phyloP scores from a whole-genome alignment of 176 grass and related monocot genomes.

The Puya raimondii region DNA sequence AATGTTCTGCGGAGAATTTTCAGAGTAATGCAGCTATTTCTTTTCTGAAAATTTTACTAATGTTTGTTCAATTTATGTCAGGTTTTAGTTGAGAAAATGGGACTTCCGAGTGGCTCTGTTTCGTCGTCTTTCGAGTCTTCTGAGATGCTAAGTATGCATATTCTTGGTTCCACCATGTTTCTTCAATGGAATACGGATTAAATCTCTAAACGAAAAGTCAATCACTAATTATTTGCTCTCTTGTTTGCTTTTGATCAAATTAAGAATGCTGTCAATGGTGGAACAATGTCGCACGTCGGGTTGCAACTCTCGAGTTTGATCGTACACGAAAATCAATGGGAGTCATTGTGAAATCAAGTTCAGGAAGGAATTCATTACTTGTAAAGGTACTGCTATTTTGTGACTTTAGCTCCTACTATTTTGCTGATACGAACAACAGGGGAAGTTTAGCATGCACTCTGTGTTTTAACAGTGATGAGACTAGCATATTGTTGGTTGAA shows the following conservation, averaged over 20 bases:
- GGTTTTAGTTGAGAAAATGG: conserved; percentile 41
- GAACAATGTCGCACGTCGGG: conserved; percentile 13
- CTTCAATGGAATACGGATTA: no score
- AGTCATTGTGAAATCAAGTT: conserved; percentile 27
- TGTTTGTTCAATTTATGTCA: neutral
- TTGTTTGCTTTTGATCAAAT: neutral
- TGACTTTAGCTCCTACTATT: neutral
- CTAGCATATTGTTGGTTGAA: no score
- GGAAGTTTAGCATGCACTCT: no score
- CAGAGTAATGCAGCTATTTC: neutral
- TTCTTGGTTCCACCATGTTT: neutral
- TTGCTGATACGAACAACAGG: neutral
- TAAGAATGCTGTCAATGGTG: conserved; percentile 27
- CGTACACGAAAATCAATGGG: conserved; percentile 29
- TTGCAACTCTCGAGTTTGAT: conserved; percentile 33
- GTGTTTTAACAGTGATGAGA: no score
- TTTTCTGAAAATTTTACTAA: neutral
- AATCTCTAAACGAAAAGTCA: no score
- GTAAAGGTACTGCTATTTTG: conserved; percentile 20
- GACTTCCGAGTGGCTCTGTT: conserved; percentile 7
- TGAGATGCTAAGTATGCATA: conserved; percentile 10
- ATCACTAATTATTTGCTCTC: no score
- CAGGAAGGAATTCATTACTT: conserved; percentile 27
- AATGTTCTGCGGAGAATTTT: no score
- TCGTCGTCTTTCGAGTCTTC: conserved; percentile 2